Evolutionary conservation across 75 land plant species (phyloP), one percentile per base, ranked within the genome.

Genomic region (Sequoia sempervirens): DNA sequence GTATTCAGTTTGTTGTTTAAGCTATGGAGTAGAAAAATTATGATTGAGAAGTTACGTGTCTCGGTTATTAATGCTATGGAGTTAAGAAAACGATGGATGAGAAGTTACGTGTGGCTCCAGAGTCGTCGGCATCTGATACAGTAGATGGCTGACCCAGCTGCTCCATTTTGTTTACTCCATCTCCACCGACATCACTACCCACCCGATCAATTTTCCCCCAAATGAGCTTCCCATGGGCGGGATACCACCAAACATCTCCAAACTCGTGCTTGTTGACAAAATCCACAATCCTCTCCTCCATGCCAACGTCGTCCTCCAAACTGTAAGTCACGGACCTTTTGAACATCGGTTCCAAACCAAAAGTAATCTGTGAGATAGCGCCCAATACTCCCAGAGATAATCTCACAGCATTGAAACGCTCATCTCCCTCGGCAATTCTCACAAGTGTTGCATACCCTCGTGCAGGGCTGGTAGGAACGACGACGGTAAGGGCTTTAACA

Each of bases 341-440:
- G 79, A 86, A 86, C 75, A 88, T 82, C 18, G 88, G 88, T 82
- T 88, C 85, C 82, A 88, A 34, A 28, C 15, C 36, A 36, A 86
- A 88, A 8, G 89, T 88, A 0, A 85, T 52, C 50, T 69, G 7
- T 12, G 86, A 85, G 38, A 81, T 81, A 20, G 84, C 86, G 5
- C 84, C 86, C 28, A 85, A 36, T 1, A 84, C 85, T 4, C 85
- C 85, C 41, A 84, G 32, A 28, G 85, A 84, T 5, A 84, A 83
- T 61, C 50, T 80, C 2, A 83, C 85, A 26, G 82, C 85, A 54
- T 84, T 80, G 28, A 84, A 80, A 56, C 54, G 38, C 41, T 80
- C 52, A 79, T 84, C 45, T 11, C 26, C 26, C 20, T 61, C 0
- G 1, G 26, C 5, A 23, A 61, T 0, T 0, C 36, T 76, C 26